Conservation (phyloP, 148 eudicot genomes). For the Chenopodium album region DNA sequence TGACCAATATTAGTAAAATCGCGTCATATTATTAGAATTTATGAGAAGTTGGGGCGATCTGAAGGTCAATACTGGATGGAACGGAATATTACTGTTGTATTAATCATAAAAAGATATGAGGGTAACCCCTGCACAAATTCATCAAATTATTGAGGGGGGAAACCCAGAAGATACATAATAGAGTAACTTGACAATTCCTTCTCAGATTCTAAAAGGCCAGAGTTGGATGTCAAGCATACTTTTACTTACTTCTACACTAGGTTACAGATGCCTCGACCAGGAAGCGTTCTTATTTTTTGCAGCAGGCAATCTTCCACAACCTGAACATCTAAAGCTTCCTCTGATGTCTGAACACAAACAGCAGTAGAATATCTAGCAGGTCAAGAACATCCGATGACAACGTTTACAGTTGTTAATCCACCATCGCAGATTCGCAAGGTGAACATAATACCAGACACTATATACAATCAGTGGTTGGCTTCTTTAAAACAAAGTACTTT, state of each 20-base stretch:
- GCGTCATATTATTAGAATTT: no score
- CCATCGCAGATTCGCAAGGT: background rate
- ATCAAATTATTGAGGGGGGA: conserved; percentile 6
- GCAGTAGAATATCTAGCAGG: background rate
- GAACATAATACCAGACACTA: conserved; percentile 27
- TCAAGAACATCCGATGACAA: background rate
- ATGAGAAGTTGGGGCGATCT: no score
- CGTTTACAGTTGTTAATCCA: conserved; percentile 7
- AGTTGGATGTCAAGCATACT: conserved; percentile 33
- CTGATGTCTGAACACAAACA: background rate
- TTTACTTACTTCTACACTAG: conserved; percentile 25
- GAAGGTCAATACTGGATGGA: no score
- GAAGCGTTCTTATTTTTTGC: conserved; percentile 18
- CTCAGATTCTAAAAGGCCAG: conserved; percentile 32
- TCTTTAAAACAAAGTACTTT: background rate
- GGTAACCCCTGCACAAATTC: background rate
- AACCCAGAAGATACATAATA: conserved; percentile 16
- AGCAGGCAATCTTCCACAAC: conserved; percentile 15
- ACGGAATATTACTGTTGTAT: background rate
- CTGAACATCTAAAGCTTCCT: conserved; percentile 17
- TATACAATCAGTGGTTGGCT: conserved; percentile 26
- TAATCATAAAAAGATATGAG: background rate
- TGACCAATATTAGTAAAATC: no score
- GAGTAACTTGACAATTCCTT: conserved; percentile 28
- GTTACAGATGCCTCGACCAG: conserved; percentile 24